Evolutionary conservation across 768 basidiomycete genomes (phyloP).

Genomic region (Suillus weaverae): DNA sequence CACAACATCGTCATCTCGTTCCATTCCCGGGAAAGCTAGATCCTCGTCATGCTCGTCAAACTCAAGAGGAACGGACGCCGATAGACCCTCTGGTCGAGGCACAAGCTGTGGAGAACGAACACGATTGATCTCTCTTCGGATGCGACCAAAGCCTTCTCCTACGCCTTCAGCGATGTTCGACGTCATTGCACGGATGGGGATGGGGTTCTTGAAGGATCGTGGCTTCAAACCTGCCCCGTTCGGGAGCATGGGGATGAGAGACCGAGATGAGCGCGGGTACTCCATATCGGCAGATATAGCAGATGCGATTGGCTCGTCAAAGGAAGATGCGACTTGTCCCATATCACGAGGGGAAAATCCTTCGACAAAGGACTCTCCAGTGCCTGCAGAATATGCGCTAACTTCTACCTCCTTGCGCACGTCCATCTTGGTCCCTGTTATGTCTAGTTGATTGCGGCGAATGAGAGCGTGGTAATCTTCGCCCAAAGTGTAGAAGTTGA

Average conservation of each 20-base stretch:
- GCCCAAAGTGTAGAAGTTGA: slow-evolving; percentile 73
- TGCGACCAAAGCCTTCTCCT: slow-evolving; percentile 58
- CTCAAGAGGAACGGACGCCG: slow-evolving; percentile 39
- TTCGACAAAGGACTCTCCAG: slow-evolving; percentile 53
- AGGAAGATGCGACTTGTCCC: slow-evolving; percentile 43
- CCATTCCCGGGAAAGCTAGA: slow-evolving; percentile 37
- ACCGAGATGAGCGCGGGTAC: slow-evolving; percentile 36
- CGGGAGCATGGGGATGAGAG: slow-evolving; percentile 76
- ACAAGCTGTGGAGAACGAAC: slow-evolving; percentile 46
- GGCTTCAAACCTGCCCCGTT: slow-evolving; percentile 57
- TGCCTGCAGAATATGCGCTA: slow-evolving; percentile 45
- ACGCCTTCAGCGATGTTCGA: slow-evolving; percentile 53
- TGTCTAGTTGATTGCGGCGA: slow-evolving; percentile 59
- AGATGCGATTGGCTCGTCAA: slow-evolving; percentile 77
- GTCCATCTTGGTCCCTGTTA: slow-evolving; percentile 58
- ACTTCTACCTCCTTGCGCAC: slow-evolving; percentile 74
- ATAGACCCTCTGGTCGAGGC: slow-evolving; percentile 26
- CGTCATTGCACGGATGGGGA: slow-evolving; percentile 58
- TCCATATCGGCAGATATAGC: slow-evolving; percentile 69
- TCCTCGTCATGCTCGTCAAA: slow-evolving; percentile 75
- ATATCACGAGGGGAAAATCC: slow-evolving; percentile 48
- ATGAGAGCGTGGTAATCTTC: slow-evolving; percentile 82
- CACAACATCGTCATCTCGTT: slow-evolving; percentile 15
- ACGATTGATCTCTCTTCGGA: slow-evolving; percentile 55
- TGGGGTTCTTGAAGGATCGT: slow-evolving; percentile 42